Conservation (phyloP, 495 filamentous ascomycete genomes). For the Filosporella fistucella region DNA sequence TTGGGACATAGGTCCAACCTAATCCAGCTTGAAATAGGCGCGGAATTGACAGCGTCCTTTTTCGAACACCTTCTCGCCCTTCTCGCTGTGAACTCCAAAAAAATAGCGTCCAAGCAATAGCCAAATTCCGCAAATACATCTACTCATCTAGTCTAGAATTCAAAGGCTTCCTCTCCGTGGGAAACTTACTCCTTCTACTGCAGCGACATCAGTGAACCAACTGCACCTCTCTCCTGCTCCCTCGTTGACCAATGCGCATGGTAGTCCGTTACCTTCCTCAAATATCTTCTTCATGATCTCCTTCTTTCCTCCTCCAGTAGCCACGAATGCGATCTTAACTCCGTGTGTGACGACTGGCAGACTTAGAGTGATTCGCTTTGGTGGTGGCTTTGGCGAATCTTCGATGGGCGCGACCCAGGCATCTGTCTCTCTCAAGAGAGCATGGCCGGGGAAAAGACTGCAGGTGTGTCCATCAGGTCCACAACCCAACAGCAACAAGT, state of each 20-base stretch:
- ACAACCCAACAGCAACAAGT: constrained; percentile 85
- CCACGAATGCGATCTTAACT: constrained; percentile 82
- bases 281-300: constrained; percentile 91
- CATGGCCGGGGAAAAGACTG: constrained; percentile 89
- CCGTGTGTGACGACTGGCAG: constrained; percentile 85
- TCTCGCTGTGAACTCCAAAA: constrained; percentile 18
- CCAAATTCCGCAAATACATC: not conserved
- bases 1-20: no score
- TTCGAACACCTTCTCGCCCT: constrained; percentile 17
- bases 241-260: constrained; percentile 83
- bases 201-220: constrained; percentile 89
- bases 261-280: constrained; percentile 69
- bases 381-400: constrained; percentile 91
- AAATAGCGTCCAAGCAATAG: constrained; percentile 3
- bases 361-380: constrained; percentile 85
- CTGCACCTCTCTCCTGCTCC: constrained; percentile 77
- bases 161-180: constrained; percentile 47
- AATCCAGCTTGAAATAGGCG: no score
- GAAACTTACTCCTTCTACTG: constrained; percentile 78
- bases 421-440: constrained; percentile 77
- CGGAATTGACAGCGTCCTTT: constrained; percentile 10
- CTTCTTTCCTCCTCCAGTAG: constrained; percentile 84
- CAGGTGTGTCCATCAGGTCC: constrained; percentile 97
- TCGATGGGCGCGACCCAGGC: constrained; percentile 90
- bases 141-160: constrained; percentile 9